A percentile compares a stretch with the other conserved stretches of the same genome.
Evolutionary conservation across 768 basidiomycete genomes (phyloP).

Genomic region (Brasilioporus rufonigricans): DNA sequence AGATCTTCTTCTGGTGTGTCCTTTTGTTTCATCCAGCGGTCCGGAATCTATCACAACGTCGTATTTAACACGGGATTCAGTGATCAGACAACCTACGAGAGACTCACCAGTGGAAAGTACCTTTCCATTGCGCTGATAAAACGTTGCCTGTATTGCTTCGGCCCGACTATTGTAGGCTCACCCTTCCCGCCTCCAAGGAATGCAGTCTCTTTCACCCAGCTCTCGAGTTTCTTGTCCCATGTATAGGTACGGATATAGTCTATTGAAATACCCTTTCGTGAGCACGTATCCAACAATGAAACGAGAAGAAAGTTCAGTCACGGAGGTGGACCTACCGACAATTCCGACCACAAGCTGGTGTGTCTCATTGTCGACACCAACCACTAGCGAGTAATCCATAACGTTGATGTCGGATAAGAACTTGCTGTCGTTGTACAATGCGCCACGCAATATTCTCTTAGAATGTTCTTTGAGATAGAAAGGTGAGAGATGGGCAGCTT

Average conservation of each 20-base stretch:
- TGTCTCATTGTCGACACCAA: constrained; percentile 86
- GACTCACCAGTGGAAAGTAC: constrained; percentile 78
- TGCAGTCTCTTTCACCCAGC: constrained; percentile 94
- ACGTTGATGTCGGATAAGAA: constrained; percentile 94
- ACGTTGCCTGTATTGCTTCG: constrained; percentile 88
- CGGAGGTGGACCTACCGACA: constrained; percentile 68
- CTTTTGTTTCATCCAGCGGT: constrained; percentile 88
- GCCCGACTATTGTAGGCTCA: constrained; percentile 96
- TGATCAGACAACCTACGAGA: not conserved
- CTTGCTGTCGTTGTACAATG: constrained; percentile 92
- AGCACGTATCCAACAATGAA: constrained; percentile 4
- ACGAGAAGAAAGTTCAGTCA: not conserved
- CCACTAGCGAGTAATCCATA: constrained; percentile 96
- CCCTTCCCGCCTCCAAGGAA: constrained; percentile 82
- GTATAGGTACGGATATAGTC: constrained; percentile 96
- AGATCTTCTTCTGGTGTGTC: constrained; percentile 77
- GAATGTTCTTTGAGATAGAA: constrained; percentile 97
- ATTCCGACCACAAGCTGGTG: constrained; percentile 96
- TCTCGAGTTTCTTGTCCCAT: constrained; percentile 98
- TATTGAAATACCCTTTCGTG: constrained; percentile 31
- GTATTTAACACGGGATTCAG: constrained; percentile 1
- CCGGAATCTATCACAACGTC: constrained; percentile 58
- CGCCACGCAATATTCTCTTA: constrained; percentile 86
- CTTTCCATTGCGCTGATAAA: constrained; percentile 88
- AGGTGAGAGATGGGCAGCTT: constrained; percentile 82